Evolutionary conservation across 371 early-diverging fungal species (phyloP).

Genomic region (Sporodiniella umbellata): DNA sequence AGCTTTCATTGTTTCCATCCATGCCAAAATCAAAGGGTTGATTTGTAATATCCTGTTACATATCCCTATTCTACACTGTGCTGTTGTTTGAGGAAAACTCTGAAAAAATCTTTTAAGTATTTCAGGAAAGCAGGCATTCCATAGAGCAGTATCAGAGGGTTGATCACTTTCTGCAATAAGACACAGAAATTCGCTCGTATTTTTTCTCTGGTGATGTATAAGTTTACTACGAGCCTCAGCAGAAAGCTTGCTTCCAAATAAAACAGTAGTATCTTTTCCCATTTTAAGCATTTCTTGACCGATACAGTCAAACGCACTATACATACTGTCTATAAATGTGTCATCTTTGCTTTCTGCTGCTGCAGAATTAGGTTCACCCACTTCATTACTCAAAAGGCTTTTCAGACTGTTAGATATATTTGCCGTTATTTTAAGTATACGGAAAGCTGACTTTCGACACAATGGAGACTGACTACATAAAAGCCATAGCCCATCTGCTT

Average conservation of each 20-base stretch:
- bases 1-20: slow-evolving; percentile 50
- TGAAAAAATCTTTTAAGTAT: slow-evolving; percentile 64
- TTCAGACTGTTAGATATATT: background rate
- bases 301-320: slow-evolving; percentile 29
- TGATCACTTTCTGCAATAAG: slow-evolving; percentile 54
- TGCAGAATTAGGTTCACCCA: background rate
- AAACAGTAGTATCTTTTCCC: slow-evolving; percentile 46
- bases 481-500: slow-evolving; percentile 73
- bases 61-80: slow-evolving; percentile 59
- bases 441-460: slow-evolving; percentile 57
- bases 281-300: slow-evolving; percentile 54
- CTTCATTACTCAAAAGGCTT: background rate
- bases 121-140: slow-evolving; percentile 66
- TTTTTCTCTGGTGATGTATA: slow-evolving; percentile 50
- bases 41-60: slow-evolving; percentile 60
- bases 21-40: slow-evolving; percentile 55
- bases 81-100: slow-evolving; percentile 57
- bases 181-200: slow-evolving; percentile 13
- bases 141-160: slow-evolving; percentile 39
- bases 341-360: no score
- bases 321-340: slow-evolving; percentile 16
- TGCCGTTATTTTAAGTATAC: slow-evolving; percentile 35
- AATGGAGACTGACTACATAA: slow-evolving; percentile 61
- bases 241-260: slow-evolving; percentile 42
- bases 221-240: slow-evolving; percentile 44